Percentiles rank a stretch among this genome's conserved stretches.
phyloP scores from a whole-genome alignment of 805 yeast species.

The Brettanomyces custersianus region DNA sequence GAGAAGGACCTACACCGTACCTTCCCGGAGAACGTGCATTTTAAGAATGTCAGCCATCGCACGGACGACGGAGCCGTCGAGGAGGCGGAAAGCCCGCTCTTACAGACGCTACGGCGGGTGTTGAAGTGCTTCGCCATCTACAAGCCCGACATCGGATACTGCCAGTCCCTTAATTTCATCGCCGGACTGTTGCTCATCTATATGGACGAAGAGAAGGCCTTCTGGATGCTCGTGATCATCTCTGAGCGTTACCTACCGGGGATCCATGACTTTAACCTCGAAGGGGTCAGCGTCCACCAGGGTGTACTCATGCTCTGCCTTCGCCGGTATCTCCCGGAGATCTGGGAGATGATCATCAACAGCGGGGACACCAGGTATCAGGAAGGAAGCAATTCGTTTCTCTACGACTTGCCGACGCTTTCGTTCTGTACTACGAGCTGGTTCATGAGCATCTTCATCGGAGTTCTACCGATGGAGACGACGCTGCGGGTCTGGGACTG shows the following conservation, averaged over 20 bases:
- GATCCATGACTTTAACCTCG: slow-evolving; percentile 80
- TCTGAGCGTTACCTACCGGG: slow-evolving; percentile 84
- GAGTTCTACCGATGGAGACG: slow-evolving; percentile 81
- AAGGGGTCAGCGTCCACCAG: slow-evolving; percentile 92
- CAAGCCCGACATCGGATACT: slow-evolving; percentile 88
- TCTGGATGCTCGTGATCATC: slow-evolving; percentile 92
- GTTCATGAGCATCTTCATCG: slow-evolving; percentile 97
- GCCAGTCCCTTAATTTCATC: slow-evolving; percentile 88
- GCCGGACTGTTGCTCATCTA: slow-evolving; percentile 81
- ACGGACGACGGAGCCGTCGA: slow-evolving; percentile 6
- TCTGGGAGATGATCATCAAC: slow-evolving; percentile 47
- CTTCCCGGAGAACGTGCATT: slow-evolving; percentile 86
- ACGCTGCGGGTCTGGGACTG: slow-evolving; percentile 92
- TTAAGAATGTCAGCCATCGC: slow-evolving; percentile 34
- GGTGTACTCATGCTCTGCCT: slow-evolving; percentile 87
- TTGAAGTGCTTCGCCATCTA: slow-evolving; percentile 75
- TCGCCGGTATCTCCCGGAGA: slow-evolving; percentile 71
- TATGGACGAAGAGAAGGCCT: slow-evolving; percentile 82
- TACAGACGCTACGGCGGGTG: slow-evolving; percentile 70
- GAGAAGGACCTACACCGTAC: slow-evolving; percentile 92
- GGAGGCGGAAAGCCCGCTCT: slow-evolving; percentile 50
- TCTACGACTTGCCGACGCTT: slow-evolving; percentile 77
- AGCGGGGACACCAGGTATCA: slow-evolving; percentile 19
- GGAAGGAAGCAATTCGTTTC: slow-evolving; percentile 32
- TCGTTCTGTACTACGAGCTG: slow-evolving; percentile 92